phyloP scores from a whole-genome alignment of 2,329 filamentous ascomycete species.

The Didymella glomerata region DNA sequence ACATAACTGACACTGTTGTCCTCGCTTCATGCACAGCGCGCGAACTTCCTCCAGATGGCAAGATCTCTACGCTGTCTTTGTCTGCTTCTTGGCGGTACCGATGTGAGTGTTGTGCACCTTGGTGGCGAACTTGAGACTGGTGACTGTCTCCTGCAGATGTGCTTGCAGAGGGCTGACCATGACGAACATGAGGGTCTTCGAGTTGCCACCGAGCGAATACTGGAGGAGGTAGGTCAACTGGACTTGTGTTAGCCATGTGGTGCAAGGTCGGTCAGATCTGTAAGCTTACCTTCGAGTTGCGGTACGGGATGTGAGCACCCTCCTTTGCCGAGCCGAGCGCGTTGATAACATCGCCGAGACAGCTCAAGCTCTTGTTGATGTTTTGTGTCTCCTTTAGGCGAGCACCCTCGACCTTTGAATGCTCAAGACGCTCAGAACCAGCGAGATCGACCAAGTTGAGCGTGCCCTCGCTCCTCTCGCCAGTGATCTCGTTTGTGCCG shows the following conservation, averaged over 20 bases:
- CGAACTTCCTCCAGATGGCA: background rate
- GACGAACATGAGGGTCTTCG: constrained; percentile 98
- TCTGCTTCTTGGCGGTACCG: constrained; percentile 81
- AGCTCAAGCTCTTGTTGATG: constrained; percentile 95
- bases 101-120: constrained; percentile 96
- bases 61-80: constrained; percentile 57
- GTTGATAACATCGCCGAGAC: constrained; percentile 92
- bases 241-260: constrained; percentile 18
- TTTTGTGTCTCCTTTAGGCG: constrained; percentile 93
- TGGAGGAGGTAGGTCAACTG: constrained; percentile 91
- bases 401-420: constrained; percentile 85
- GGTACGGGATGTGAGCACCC: constrained; percentile 84
- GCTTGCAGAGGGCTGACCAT: constrained; percentile 94
- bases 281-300: constrained; percentile 82
- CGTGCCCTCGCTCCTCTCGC: constrained; percentile 87
- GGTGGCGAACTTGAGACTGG: constrained; percentile 93
- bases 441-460: constrained; percentile 96
- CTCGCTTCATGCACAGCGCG: background rate
- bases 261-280: no score
- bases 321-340: constrained; percentile 85
- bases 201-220: constrained; percentile 93
- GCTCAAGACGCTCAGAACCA: constrained; percentile 88
- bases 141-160: constrained; percentile 91
- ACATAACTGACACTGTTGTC: constrained; percentile 6
- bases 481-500: constrained; percentile 75